Base-by-base conservation (phyloP, 2,329 filamentous ascomycete species). In the Xylariaceae sp. region DNA sequence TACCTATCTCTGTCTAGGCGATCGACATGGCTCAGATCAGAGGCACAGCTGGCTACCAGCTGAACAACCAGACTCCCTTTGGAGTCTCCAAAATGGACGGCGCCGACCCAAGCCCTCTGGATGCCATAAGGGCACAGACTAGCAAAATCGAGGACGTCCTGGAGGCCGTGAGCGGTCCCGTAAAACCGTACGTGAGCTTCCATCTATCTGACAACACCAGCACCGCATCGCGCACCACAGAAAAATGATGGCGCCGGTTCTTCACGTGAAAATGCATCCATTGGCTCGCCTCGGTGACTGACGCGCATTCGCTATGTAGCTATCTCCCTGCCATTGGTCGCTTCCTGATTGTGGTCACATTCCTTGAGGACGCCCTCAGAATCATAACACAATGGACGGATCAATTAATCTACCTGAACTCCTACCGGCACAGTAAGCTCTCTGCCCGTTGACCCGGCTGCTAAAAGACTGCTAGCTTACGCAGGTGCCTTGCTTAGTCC, bases 351-450 rank as follows among this genome's bases (percentile, higher is more conserved):
- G 94, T 99, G 58, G 94, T 97, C 56, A 99, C 94, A 63, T 99
- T 99, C 78, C 82, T 99, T 68, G 94, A 99, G 77, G 94, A 99
- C 80, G 91, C 92, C 53, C 80, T 99, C 64, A 86, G 94, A 73
- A 99, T 99, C 76, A 81, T 97, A 69, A 99, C 94, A 67, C 94
- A 99, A 86, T 99, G 94, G 92, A 86, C 74, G 73, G 94, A 97
- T 74, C 94, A 99, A 80, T 84, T 99, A 61, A 81, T 89, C 62
- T 99, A 97, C 75, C 86, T 99, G 57, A 87, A 89, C 74, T 90
- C 96, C 70, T 97, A 95, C 81, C 84, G 93, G 73, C 84, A 90
- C 75, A 97, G 93, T 97, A 88, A 78, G 63, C 59, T 57, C 53
- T 30, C 55, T 52, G 41, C 53, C n/a, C 51, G 18, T 55, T 61